Evolutionary conservation across 108 stramenopile species (phyloP).

Genomic region (Nitzschia sp.): DNA sequence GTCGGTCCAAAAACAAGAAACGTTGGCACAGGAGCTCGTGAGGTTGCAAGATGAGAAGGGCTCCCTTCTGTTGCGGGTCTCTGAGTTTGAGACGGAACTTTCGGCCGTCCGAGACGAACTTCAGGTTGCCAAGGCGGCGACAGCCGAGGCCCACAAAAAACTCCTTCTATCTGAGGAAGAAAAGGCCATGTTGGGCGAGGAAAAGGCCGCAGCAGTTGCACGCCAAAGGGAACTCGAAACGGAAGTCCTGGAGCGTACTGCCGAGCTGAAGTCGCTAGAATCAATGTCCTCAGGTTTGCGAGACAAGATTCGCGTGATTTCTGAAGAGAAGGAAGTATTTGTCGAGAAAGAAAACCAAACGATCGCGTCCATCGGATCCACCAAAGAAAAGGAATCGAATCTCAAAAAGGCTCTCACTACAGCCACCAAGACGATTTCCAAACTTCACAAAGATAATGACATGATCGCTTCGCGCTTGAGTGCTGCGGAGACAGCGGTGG

Average conservation of each 20-base stretch:
- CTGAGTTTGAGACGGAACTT: not conserved
- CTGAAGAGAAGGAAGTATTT: not conserved
- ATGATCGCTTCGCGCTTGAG: not conserved
- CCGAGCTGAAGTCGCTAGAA: not conserved
- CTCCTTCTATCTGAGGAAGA: not conserved
- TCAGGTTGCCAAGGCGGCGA: not conserved
- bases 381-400: not conserved
- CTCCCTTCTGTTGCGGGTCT: not conserved
- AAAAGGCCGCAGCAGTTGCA: not conserved
- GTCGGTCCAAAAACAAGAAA: not conserved
- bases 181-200: not conserved
- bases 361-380: not conserved
- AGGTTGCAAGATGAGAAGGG: not conserved
- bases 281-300: not conserved
- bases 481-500: not conserved
- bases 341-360: not conserved
- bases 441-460: slow-evolving; percentile 2
- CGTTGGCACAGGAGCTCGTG: not conserved
- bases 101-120: not conserved
- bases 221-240: not conserved
- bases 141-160: not conserved
- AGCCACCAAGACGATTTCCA: not conserved
- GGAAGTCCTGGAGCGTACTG: not conserved
- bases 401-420: not conserved
- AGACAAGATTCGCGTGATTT: not conserved